Base-by-base conservation (phyloP, 192 early-diverging fungal genomes). In the Lobosporangium transversale region DNA sequence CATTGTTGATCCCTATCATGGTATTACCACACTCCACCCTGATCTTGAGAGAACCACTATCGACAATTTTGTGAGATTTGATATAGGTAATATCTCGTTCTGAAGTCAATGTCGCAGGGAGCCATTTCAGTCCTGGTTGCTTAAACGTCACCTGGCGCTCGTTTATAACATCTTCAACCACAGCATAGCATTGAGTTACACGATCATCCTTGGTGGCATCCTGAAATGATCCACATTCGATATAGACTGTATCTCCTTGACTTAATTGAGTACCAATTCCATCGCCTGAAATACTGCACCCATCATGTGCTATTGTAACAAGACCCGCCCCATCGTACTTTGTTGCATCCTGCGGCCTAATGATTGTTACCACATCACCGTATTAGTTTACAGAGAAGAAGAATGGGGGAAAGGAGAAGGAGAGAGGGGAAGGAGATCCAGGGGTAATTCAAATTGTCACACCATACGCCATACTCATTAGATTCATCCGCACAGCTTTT, bases 21-120 rank as follows among this genome's bases (percentile, higher is more conserved):
- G 80, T 81, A 54, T 71, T 81, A 21, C 74, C 80, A 18, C 80
- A 68, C 36, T 81, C 73, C 30, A 81, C 80, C 23, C 80, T 57
- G 47, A 81, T 73, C 36, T 68, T 62, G 15, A 81, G 58, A n/a
- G 62, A 71, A 17, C 73, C 80, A 50, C 67, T 57, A 8, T 43
- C 52, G 5, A 81, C 80, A 60, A 81, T 63, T 45, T 71, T 76
- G 63, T 57, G 67, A 9, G 62, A 68, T 35, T 81, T 78, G 51
- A 75, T 68, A 35, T 81, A 71, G 53, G 48, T 32, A 35, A 58
- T 76, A 32, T 76, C 73, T n/a, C 65, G 58, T 20, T 76, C 73
- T 3, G 73, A 67, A n/a, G 59, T 62, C 12, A 62, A 48, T 4
- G 73, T 44, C 20, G 59, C 64, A 9, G 73, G 73, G 11, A 76